Percentiles rank a stretch among this genome's conserved stretches.
These are phyloP conservation scores for Phytopythium litorale DNA, from an alignment of 352 stramenopile genomes.

Conservation along the genomic window DNA sequence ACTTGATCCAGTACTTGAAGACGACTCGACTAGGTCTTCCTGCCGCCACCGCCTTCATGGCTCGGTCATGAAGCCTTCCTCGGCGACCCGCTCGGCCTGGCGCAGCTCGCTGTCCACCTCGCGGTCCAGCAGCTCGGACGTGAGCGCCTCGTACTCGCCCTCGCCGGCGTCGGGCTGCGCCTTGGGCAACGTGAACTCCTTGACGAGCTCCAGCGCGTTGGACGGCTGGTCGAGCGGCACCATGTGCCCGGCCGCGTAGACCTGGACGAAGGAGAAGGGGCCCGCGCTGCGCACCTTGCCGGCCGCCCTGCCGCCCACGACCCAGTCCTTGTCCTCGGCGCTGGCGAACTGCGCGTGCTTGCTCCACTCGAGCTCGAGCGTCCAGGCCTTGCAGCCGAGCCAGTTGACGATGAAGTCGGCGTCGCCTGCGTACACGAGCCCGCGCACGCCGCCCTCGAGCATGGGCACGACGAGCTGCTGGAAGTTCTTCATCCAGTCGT, in stretches of 20 bases:
- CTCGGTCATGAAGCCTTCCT: slow-evolving; percentile 34
- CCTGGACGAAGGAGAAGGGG: slow-evolving; percentile 92
- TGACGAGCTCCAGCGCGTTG: slow-evolving; percentile 93
- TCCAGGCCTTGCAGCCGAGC: slow-evolving; percentile 96
- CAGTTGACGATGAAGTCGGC: slow-evolving; percentile 98
- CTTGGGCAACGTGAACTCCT: slow-evolving; percentile 75
- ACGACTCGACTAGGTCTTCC: background rate
- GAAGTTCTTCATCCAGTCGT: slow-evolving; percentile 98
- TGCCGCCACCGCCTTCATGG: background rate
- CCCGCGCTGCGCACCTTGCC: slow-evolving; percentile 57
- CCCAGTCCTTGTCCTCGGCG: slow-evolving; percentile 54
- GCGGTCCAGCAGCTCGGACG: slow-evolving; percentile 18
- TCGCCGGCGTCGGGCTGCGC: slow-evolving; percentile 21
- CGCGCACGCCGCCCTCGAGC: slow-evolving; percentile 88
- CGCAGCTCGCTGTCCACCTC: slow-evolving; percentile 8
- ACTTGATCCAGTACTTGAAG: background rate
- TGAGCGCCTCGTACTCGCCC: slow-evolving; percentile 11
- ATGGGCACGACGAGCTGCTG: slow-evolving; percentile 88
- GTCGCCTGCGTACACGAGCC: slow-evolving; percentile 96
- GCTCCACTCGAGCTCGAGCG: slow-evolving; percentile 91
- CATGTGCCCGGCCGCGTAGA: slow-evolving; percentile 96
- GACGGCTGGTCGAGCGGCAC: slow-evolving; percentile 93
- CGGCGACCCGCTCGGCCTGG: slow-evolving; percentile 18
- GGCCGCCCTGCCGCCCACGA: slow-evolving; percentile 53
- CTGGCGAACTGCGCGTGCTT: slow-evolving; percentile 48